These are phyloP conservation scores for Pseudonectria foliicola DNA, from an alignment of 2,329 filamentous ascomycete species.

Conservation along the genomic window DNA sequence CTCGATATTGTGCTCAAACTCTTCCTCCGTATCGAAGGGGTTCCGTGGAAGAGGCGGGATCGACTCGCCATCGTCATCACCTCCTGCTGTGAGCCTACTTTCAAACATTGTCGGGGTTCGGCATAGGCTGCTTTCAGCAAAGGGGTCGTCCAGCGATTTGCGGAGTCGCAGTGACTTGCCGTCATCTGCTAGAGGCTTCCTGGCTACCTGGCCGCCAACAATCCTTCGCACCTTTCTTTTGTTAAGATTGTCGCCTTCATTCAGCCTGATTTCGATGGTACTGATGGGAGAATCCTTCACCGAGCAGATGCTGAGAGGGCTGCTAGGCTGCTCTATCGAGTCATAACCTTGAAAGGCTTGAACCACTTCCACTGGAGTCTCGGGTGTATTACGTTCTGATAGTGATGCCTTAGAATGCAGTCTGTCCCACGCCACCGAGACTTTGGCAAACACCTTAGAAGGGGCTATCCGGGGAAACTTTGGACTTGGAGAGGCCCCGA, in stretches of 20 bases:
- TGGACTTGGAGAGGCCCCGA: slow-evolving; percentile 8
- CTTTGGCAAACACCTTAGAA: slow-evolving; percentile 26
- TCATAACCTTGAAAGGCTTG: not conserved
- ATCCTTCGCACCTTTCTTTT: slow-evolving; percentile 29
- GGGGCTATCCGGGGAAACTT: slow-evolving; percentile 23
- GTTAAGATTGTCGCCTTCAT: slow-evolving; percentile 29
- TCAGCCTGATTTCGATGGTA: slow-evolving; percentile 25
- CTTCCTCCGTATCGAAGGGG: slow-evolving; percentile 31
- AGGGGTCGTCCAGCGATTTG: slow-evolving; percentile 24
- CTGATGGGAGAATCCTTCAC: slow-evolving; percentile 18
- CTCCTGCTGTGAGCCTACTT: slow-evolving; percentile 11
- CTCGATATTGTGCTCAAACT: slow-evolving; percentile 31
- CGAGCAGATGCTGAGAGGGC: slow-evolving; percentile 2
- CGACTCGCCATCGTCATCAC: slow-evolving; percentile 1
- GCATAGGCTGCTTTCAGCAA: slow-evolving; percentile 14
- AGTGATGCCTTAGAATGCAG: slow-evolving; percentile 21
- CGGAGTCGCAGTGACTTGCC: slow-evolving; percentile 21
- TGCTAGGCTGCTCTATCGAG: slow-evolving; percentile 4
- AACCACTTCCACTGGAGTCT: not conserved
- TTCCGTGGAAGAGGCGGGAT: slow-evolving; percentile 5
- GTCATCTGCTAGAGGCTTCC: slow-evolving; percentile 24
- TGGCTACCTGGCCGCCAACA: slow-evolving; percentile 21
- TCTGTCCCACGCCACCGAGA: slow-evolving; percentile 27
- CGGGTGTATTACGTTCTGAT: slow-evolving; percentile 11
- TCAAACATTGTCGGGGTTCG: slow-evolving; percentile 19